These are phyloP conservation scores for Mortierella sp. DNA, from an alignment of 371 early-diverging fungal genomes.

Conservation along the genomic window DNA sequence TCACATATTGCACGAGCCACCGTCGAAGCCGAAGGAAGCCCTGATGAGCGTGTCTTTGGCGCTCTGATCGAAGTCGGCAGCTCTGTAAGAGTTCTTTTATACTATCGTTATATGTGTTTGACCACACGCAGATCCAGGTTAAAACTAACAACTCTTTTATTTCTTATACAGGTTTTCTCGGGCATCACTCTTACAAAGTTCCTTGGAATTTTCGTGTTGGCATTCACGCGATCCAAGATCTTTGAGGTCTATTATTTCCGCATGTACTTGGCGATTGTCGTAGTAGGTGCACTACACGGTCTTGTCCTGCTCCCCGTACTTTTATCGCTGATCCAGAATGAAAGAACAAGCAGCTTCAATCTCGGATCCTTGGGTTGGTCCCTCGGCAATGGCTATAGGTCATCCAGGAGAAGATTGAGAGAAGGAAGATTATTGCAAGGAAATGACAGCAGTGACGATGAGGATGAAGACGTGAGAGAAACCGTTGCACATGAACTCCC, in stretches of 20 bases:
- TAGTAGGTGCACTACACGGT: slow-evolving; percentile 78
- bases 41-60: slow-evolving; percentile 58
- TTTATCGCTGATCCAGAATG: slow-evolving; percentile 62
- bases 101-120: neutral
- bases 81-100: slow-evolving; percentile 60
- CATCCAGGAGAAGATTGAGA: slow-evolving; percentile 35
- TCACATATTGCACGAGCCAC: slow-evolving; percentile 79
- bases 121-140: too few species aligned
- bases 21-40: slow-evolving; percentile 68
- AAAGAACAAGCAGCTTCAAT: slow-evolving; percentile 29
- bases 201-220: slow-evolving; percentile 78
- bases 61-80: slow-evolving; percentile 77
- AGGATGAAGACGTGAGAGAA: slow-evolving; percentile 33
- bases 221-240: slow-evolving; percentile 79
- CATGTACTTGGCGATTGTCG: slow-evolving; percentile 81
- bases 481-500: slow-evolving; percentile 45
- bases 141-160: neutral
- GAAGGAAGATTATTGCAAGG: slow-evolving; percentile 45
- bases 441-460: slow-evolving; percentile 50
- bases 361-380: slow-evolving; percentile 49
- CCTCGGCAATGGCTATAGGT: slow-evolving; percentile 2
- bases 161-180: slow-evolving; percentile 71
- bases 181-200: slow-evolving; percentile 85
- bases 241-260: slow-evolving; percentile 86
- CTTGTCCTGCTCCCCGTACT: slow-evolving; percentile 78